A percentile compares a stretch with the other conserved stretches of the same genome.
Evolutionary conservation across 1,139 yeast genomes (phyloP).

Genomic region (Debaryomyces robertsiae): DNA sequence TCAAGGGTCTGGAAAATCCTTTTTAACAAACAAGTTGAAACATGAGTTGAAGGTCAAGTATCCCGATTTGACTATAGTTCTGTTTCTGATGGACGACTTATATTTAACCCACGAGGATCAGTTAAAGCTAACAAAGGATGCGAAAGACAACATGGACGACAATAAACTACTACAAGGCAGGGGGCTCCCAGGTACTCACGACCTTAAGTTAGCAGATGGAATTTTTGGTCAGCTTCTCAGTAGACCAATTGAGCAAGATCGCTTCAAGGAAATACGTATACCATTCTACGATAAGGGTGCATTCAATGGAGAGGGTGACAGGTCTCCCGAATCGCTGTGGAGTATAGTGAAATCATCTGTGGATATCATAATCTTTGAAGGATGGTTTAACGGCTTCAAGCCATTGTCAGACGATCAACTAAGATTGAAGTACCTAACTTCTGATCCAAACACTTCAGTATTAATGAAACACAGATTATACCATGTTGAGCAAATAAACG

Average conservation of each 20-base stretch:
- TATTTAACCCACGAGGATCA: conserved; percentile 72
- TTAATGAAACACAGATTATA: conserved; percentile 28
- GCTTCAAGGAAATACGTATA: conserved; percentile 34
- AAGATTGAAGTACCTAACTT: conserved; percentile 23
- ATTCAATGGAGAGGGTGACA: conserved; percentile 78
- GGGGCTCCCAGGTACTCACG: conserved; percentile 96
- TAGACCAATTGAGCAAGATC: conserved; percentile 10
- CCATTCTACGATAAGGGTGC: conserved; percentile 83
- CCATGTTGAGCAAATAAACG: conserved; percentile 50
- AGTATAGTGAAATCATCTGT: conserved; percentile 36
- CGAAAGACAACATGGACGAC: conserved; percentile 23
- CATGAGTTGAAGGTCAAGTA: conserved; percentile 34
- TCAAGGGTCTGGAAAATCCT: conserved; percentile 92
- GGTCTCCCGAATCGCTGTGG: conserved; percentile 49
- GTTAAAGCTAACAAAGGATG: conserved; percentile 37
- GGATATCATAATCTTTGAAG: conserved; percentile 79
- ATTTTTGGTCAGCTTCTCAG: conserved; percentile 23
- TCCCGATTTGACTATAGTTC: conserved; percentile 48
- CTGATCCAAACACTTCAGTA: conserved; percentile 20
- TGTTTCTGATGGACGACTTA: conserved; percentile 83
- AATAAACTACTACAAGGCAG: conserved; percentile 72
- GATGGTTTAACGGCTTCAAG: conserved; percentile 88
- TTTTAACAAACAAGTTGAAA: conserved; percentile 52
- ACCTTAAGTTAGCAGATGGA: conserved; percentile 35
- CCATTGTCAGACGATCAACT: conserved; percentile 37